Base-by-base conservation (phyloP, 1,284 basidiomycete species). In the Leccinum angustisporum region DNA sequence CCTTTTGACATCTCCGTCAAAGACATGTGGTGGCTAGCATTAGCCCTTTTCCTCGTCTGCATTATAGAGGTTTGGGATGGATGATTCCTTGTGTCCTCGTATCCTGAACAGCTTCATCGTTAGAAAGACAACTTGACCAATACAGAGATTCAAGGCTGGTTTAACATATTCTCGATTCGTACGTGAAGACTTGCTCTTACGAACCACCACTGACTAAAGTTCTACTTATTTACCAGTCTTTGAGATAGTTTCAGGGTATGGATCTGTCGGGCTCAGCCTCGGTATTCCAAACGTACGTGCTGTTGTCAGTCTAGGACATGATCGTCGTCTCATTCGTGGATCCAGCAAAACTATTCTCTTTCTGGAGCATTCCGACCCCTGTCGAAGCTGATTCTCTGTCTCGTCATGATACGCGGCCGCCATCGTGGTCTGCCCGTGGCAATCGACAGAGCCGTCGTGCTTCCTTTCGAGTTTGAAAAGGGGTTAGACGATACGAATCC, bases 391-490 rank as follows among this genome's bases (percentile, higher is more conserved):
- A 88, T 98, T 58, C 73, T 98, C 21, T 87, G 86, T 67, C 72
- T 83, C 4, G 94, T 98, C 66, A 98, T 98, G 94, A 81, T 98
- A 59, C 88, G 96, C 65, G 96, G 96, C 8, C 84, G 95, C 11
- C 96, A 98, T 76, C 87, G 97, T 54, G 94, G 94, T 43, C 77
- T 95, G 5, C 92, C 92, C 0, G 88, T 91, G 16, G 94, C 94
- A 16, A 95, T 97, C 62, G 92, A 97, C 76, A 88, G 94, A 31
- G 92, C 94, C 1, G 83, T 92, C 58, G 81, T 92, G 74, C 78
- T 92, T n/a, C 90, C 90, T 1, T 78, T 78, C 60, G 87, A 89
- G 65, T 85, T 83, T 65, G 65, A 74, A 60, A 65, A 58, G 46
- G 40, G 27, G 9, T 56, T 67, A 50, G 70, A 68, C 11, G 33